Evolutionary conservation across 352 stramenopile genomes (phyloP).

Genomic region (Discostella stelligera): DNA sequence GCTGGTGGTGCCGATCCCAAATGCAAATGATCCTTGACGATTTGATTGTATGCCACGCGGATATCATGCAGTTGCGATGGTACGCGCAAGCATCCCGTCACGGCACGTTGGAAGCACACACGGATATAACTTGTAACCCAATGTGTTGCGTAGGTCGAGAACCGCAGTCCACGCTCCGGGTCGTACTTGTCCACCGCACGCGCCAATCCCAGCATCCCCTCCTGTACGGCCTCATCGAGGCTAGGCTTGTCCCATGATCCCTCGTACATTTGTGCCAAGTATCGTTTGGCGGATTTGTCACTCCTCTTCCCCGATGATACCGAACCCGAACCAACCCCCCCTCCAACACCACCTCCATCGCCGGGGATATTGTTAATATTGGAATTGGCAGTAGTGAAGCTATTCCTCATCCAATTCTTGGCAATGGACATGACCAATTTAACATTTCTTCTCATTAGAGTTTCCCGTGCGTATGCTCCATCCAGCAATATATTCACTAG

Average conservation of each 20-base stretch:
- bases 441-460: slow-evolving; percentile 78
- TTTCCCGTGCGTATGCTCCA: slow-evolving; percentile 57
- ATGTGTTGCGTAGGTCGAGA: slow-evolving; percentile 85
- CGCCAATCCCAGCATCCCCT: slow-evolving; percentile 82
- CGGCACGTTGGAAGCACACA: slow-evolving; percentile 55
- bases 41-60: slow-evolving; percentile 56
- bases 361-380: slow-evolving; percentile 14
- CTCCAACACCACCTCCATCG: not conserved
- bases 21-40: slow-evolving; percentile 53
- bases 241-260: slow-evolving; percentile 58
- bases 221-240: slow-evolving; percentile 84
- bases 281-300: slow-evolving; percentile 10
- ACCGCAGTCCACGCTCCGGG: slow-evolving; percentile 78
- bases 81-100: slow-evolving; percentile 60
- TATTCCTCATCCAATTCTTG: slow-evolving; percentile 76
- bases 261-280: slow-evolving; percentile 47
- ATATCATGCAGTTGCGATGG: slow-evolving; percentile 62
- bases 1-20: slow-evolving; percentile 15
- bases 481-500: slow-evolving; percentile 56
- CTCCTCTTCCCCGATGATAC: not conserved
- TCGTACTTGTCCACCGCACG: slow-evolving; percentile 84
- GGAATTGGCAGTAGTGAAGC: slow-evolving; percentile 42
- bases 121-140: slow-evolving; percentile 82
- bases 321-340: not conserved
- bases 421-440: slow-evolving; percentile 84